A percentile compares a stretch with the other conserved stretches of the same genome.
Conservation (phyloP, 768 basidiomycete species). For the Suillus plorans region DNA sequence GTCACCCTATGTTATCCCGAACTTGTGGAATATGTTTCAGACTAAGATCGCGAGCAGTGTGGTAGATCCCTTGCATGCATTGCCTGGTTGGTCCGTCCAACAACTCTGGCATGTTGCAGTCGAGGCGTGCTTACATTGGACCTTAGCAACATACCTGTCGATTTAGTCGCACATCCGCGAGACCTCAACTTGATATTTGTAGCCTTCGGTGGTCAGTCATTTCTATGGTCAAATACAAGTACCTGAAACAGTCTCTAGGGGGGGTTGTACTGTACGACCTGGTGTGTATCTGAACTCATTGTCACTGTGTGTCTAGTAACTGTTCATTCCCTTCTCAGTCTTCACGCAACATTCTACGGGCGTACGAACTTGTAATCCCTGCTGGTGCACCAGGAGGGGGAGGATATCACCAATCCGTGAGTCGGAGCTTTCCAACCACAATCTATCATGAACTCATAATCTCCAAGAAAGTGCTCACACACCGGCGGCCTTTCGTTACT, state of each 20-base stretch:
- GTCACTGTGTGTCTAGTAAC: background rate
- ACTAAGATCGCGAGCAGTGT: slow-evolving; percentile 1
- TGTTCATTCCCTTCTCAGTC: slow-evolving; percentile 26
- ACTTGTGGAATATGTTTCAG: slow-evolving; percentile 67
- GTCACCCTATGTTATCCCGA: slow-evolving; percentile 68
- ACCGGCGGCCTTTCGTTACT: slow-evolving; percentile 69
- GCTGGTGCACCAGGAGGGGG: slow-evolving; percentile 83
- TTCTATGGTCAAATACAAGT: slow-evolving; percentile 3
- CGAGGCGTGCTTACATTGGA: slow-evolving; percentile 11
- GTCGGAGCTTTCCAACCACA: background rate
- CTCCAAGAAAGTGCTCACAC: slow-evolving; percentile 61
- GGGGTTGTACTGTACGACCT: slow-evolving; percentile 62
- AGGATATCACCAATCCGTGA: slow-evolving; percentile 56
- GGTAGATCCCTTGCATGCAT: background rate
- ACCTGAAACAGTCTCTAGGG: slow-evolving; percentile 36
- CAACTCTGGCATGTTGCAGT: background rate
- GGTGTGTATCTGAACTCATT: slow-evolving; percentile 29
- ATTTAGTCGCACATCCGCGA: slow-evolving; percentile 67
- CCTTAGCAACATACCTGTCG: slow-evolving; percentile 51
- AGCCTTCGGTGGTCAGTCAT: slow-evolving; percentile 65
- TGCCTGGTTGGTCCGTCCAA: background rate
- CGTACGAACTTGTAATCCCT: slow-evolving; percentile 68
- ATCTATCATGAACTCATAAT: background rate
- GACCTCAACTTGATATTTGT: slow-evolving; percentile 72
- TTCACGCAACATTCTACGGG: slow-evolving; percentile 52